Percentiles rank a stretch among this genome's conserved stretches.
These are phyloP conservation scores for Rhizoclosmatium globosum DNA, from an alignment of 192 early-diverging fungal species.

Conservation along the genomic window DNA sequence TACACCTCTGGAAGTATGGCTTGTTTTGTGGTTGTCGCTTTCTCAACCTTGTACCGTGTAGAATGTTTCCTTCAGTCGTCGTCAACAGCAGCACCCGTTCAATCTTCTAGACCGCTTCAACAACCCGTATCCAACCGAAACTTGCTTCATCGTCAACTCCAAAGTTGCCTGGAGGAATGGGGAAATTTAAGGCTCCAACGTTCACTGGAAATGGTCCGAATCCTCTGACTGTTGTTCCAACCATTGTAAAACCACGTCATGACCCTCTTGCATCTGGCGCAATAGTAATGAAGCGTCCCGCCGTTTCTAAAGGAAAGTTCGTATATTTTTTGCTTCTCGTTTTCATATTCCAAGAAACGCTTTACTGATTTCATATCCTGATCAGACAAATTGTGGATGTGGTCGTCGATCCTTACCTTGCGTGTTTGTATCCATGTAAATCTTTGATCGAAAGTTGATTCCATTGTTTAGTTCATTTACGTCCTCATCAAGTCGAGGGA, in stretches of 20 bases:
- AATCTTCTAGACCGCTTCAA: neutral
- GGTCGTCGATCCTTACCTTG: neutral
- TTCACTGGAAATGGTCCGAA: slow-evolving; percentile 4
- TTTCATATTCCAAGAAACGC: no score
- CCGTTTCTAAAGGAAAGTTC: neutral
- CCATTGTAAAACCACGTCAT: slow-evolving; percentile 19
- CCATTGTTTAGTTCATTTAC: slow-evolving; percentile 44
- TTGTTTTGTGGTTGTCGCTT: neutral
- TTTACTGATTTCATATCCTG: no score
- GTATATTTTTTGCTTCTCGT: neutral
- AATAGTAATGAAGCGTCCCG: slow-evolving; percentile 8
- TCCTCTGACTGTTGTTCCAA: neutral
- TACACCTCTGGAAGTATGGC: slow-evolving; percentile 18
- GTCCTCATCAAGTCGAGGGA: slow-evolving; percentile 59
- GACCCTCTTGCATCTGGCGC: slow-evolving; percentile 16
- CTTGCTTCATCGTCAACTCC: neutral
- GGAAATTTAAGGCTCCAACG: slow-evolving; percentile 23
- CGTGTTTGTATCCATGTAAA: neutral
- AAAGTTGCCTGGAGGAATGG: neutral
- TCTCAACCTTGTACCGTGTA: neutral
- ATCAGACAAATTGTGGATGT: slow-evolving; percentile 16
- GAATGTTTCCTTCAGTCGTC: slow-evolving; percentile 11
- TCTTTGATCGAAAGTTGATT: no score
- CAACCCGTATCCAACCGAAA: neutral
- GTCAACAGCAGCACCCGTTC: neutral